Evolutionary conservation across 768 basidiomycete species (phyloP), one percentile per base, ranked within the genome.

Genomic region (Coprinellus micaceus): DNA sequence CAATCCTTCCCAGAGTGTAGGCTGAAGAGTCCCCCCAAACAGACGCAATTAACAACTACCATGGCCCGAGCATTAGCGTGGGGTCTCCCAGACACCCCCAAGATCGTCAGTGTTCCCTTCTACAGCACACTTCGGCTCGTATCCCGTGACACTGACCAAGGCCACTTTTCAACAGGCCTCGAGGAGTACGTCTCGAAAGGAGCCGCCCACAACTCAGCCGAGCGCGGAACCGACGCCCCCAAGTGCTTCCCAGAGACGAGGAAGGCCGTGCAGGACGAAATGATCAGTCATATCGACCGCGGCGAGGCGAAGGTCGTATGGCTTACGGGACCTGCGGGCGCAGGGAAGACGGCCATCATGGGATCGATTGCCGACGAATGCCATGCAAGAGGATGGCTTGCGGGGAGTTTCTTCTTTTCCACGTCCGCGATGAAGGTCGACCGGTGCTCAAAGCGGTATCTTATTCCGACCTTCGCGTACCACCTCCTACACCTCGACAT

Each of bases 401-500:
- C 67, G 28, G 71, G 68, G 0, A 70, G 67, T 46, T 75, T 71
- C 60, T 74, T 74, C 58, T 73, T 74, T 61, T 72, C 67, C 0
- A 59, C 67, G 17, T 60, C 63, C 13, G 67, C 67, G 30, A 37
- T 59, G n/a, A 4, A 15, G 40, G 10, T 17, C 9, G 64, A 60
- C 24, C 61, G 70, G 10, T 64, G 62, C 1, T 61, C 61, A 6
- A 64, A 62, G 2, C 59, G 54, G 25, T 58, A 15, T 17, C 13
- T 75, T 3, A 48, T 74, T 10, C 59, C 71, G 1, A 71, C 73
- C 0, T 51, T 75, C 25, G 68, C 67, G 0, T 67, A 63, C 3
- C 73, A 74, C 30, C 57, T 75, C 40, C 6, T 43, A 21, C 15
- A 1, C 59, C 61, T 4, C 17, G 49, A 0, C 40, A 45, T 56